A percentile compares a stretch with the other conserved stretches of the same genome.
phyloP scores from a whole-genome alignment of 768 basidiomycete genomes.

The Tremella yokohamensis region DNA sequence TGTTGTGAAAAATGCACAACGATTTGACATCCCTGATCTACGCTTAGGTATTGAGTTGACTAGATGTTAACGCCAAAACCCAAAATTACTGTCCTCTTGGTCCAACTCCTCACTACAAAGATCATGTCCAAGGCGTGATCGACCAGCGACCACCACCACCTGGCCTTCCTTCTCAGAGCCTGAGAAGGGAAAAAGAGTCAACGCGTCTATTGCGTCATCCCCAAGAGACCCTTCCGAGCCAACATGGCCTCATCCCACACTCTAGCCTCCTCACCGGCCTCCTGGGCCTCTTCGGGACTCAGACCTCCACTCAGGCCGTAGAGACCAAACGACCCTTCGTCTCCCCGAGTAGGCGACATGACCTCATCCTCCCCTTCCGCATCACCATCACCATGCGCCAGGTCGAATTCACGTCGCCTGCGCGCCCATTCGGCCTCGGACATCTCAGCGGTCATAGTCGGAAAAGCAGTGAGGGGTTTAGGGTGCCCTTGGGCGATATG shows the following conservation, averaged over 20 bases:
- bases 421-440: conserved; percentile 43
- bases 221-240: conserved; percentile 11
- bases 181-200: no score
- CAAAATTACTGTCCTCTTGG: neutral
- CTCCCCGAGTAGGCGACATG: neutral
- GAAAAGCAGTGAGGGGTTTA: conserved; percentile 26
- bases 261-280: conserved; percentile 32
- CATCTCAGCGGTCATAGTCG: conserved; percentile 16
- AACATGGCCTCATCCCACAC: conserved; percentile 37
- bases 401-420: conserved; percentile 31
- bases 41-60: neutral
- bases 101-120: neutral
- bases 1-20: no score
- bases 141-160: no score
- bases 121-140: no score
- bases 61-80: neutral
- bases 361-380: conserved; percentile 10
- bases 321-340: neutral
- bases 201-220: no score
- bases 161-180: no score
- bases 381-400: conserved; percentile 19
- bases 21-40: neutral
- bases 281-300: conserved; percentile 13
- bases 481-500: conserved; percentile 6
- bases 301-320: neutral